Conservation (phyloP, 139 green algal genomes). For the Chlamydomonas applanata region DNA sequence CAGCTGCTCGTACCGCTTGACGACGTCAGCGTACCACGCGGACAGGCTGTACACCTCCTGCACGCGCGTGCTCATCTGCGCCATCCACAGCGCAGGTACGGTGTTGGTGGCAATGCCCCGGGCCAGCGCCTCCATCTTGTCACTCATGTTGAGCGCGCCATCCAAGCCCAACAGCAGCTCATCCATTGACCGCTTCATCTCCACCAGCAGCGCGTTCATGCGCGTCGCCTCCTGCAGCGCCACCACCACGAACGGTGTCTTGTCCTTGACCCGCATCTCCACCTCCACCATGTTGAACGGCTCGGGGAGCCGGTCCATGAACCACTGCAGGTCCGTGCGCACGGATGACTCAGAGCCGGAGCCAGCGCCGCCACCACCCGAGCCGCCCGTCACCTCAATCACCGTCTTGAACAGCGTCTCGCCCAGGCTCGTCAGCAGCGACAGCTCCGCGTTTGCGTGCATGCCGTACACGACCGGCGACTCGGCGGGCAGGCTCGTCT, state of each 20-base stretch:
- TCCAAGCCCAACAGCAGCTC: constrained; percentile 84
- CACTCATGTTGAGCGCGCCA: constrained; percentile 84
- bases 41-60: constrained; percentile 75
- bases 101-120: constrained; percentile 69
- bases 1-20: constrained; percentile 77
- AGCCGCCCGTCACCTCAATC: constrained; percentile 64
- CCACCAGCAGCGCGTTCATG: constrained; percentile 78
- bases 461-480: constrained; percentile 84
- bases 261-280: constrained; percentile 74
- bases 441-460: constrained; percentile 85
- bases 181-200: constrained; percentile 81
- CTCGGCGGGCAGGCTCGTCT: constrained; percentile 71
- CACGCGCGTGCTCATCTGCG: constrained; percentile 74
- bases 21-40: constrained; percentile 71
- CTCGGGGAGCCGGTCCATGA: constrained; percentile 70
- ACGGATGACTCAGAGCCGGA: constrained; percentile 56
- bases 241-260: constrained; percentile 82
- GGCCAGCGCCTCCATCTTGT: constrained; percentile 79
- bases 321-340: constrained; percentile 55
- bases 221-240: constrained; percentile 75
- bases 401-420: constrained; percentile 87
- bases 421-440: constrained; percentile 74
- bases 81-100: constrained; percentile 75
- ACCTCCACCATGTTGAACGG: constrained; percentile 84
- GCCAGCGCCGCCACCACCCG: constrained; percentile 49